phyloP scores from a whole-genome alignment of 1,139 yeast species.

The Blastobotrys apis region DNA sequence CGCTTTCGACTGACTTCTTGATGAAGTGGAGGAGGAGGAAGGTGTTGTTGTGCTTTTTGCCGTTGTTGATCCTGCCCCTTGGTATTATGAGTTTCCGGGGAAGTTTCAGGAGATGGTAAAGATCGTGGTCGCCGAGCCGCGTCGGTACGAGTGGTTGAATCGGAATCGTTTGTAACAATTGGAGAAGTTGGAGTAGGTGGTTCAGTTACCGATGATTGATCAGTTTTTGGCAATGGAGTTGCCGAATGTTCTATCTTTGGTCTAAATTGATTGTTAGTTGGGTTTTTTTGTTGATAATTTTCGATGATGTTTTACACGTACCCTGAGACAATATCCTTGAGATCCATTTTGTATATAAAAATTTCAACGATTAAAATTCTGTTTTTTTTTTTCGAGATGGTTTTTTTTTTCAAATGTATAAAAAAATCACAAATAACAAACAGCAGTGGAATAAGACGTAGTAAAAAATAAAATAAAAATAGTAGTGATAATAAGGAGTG shows the following conservation, averaged over 20 bases:
- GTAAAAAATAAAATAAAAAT: neutral
- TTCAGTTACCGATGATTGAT: slow-evolving; percentile 10
- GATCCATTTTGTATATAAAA: slow-evolving; percentile 15
- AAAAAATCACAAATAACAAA: neutral
- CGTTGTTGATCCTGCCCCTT: no score
- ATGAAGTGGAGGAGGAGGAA: neutral
- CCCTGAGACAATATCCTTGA: slow-evolving; percentile 17
- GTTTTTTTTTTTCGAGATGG: neutral
- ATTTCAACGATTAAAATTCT: no score
- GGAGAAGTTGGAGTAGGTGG: slow-evolving; percentile 18
- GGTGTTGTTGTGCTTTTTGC: neutral
- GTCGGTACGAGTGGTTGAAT: neutral
- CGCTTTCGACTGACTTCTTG: neutral
- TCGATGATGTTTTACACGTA: neutral
- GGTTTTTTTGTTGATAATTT: neutral
- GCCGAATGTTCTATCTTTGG: neutral
- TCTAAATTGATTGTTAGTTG: neutral
- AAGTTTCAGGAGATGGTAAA: slow-evolving; percentile 23
- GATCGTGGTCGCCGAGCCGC: slow-evolving; percentile 13
- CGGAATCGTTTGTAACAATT: slow-evolving; percentile 5
- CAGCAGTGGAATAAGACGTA: neutral
- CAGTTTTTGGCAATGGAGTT: neutral
- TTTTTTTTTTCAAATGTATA: neutral
- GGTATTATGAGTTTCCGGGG: slow-evolving; percentile 15
- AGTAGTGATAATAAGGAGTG: slow-evolving; percentile 1